These are phyloP conservation scores for Strigomonas galati DNA, from an alignment of 208 protist genomes.

Conservation along the genomic window DNA sequence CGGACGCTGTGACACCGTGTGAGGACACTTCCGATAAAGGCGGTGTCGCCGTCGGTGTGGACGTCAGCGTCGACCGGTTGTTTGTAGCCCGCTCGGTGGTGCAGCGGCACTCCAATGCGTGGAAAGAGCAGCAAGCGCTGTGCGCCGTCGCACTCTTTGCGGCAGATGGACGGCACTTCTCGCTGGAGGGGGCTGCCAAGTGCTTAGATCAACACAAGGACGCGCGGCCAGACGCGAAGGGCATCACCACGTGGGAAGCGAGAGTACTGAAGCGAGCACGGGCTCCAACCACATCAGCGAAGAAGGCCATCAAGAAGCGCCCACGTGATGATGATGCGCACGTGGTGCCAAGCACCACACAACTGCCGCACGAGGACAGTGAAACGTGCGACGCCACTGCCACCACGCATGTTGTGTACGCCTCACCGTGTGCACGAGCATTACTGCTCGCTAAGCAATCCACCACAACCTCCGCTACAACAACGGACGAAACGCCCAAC, in stretches of 20 bases:
- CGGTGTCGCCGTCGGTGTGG: conserved; percentile 65
- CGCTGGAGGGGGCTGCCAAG: conserved; percentile 12
- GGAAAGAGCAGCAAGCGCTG: background rate
- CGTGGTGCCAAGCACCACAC: no score
- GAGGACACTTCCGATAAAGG: no score
- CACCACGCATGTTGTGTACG: conserved; percentile 24
- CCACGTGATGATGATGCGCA: conserved; percentile 8
- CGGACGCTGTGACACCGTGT: conserved; percentile 13
- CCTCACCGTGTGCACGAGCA: conserved; percentile 9
- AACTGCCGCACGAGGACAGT: no score
- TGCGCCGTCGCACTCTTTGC: conserved; percentile 40
- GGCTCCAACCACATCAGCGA: no score
- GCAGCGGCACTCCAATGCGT: conserved; percentile 24
- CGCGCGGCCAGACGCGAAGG: conserved; percentile 13
- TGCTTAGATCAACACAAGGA: conserved; percentile 17
- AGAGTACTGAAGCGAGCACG: conserved; percentile 16
- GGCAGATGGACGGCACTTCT: conserved; percentile 41
- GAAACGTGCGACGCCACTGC: no score
- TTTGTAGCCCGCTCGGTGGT: conserved; percentile 48
- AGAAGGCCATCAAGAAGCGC: no score
- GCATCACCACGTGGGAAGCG: conserved; percentile 27
- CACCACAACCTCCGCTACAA: background rate
- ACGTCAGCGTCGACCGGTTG: conserved; percentile 59
- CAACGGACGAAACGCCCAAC: background rate
- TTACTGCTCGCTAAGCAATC: background rate